A percentile compares a stretch with the other conserved stretches of the same genome.
These are phyloP conservation scores for Fusarium newnesense DNA, from an alignment of 2,329 filamentous ascomycete species.

Conservation along the genomic window DNA sequence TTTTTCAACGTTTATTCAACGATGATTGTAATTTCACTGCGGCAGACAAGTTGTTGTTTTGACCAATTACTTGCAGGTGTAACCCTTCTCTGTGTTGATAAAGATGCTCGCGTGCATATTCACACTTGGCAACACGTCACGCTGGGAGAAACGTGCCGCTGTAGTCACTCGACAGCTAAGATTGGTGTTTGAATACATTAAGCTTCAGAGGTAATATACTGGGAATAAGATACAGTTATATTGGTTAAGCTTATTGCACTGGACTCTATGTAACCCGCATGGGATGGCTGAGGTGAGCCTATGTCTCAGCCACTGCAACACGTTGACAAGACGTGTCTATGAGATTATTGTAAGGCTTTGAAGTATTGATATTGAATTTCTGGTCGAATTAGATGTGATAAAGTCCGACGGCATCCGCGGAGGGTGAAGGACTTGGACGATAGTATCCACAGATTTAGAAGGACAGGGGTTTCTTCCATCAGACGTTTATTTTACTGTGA, in stretches of 20 bases:
- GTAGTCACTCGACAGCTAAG: neutral
- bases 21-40: neutral
- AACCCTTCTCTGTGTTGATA: neutral
- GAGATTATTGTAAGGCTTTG: neutral
- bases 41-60: no score
- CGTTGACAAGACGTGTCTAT: neutral
- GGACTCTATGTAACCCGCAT: neutral
- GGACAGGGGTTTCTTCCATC: neutral
- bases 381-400: neutral
- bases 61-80: no score
- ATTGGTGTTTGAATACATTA: neutral
- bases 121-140: conserved; percentile 7
- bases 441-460: neutral
- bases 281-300: conserved; percentile 13
- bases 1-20: neutral
- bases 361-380: neutral
- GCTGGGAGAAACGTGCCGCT: neutral
- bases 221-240: neutral
- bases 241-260: conserved; percentile 17
- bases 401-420: conserved; percentile 3
- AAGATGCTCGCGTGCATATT: neutral
- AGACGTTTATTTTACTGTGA: neutral
- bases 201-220: neutral
- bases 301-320: neutral
- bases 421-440: neutral